A percentile compares a stretch with the other conserved stretches of the same genome.
These are phyloP conservation scores for Saccharomycopsis fibuligera DNA, from an alignment of 805 yeast species.

Conservation along the genomic window DNA sequence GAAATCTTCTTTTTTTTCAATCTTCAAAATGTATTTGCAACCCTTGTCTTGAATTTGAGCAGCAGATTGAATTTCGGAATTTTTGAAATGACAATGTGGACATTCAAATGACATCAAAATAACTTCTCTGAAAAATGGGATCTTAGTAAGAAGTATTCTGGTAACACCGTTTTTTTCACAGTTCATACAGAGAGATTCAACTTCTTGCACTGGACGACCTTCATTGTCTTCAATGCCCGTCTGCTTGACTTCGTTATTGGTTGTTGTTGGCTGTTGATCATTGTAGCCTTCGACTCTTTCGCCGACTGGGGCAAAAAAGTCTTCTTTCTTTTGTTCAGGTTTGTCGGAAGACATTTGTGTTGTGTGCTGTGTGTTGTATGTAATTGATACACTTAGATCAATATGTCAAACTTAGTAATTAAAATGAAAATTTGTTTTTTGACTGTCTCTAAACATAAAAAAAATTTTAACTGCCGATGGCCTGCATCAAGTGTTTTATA, in stretches of 20 bases:
- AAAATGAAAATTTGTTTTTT: no score
- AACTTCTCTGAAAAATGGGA: conserved; percentile 88
- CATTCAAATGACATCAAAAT: conserved; percentile 93
- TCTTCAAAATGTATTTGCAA: conserved; percentile 56
- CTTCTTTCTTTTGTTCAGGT: conserved; percentile 28
- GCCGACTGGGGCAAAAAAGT: conserved; percentile 54
- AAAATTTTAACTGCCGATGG: no score
- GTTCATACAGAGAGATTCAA: conserved; percentile 93
- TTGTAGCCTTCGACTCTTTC: conserved; percentile 45
- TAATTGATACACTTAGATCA: no score
- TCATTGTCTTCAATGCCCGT: conserved; percentile 79
- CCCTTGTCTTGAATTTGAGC: conserved; percentile 88
- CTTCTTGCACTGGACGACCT: conserved; percentile 93
- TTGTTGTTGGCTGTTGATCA: conserved; percentile 24
- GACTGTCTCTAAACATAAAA: no score
- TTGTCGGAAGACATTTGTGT: no score
- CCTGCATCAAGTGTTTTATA: no score
- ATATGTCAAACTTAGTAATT: no score
- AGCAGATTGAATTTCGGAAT: conserved; percentile 95
- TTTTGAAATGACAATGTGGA: conserved; percentile 88
- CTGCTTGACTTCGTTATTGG: conserved; percentile 38
- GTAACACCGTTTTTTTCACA: conserved; percentile 85
- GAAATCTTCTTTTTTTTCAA: conserved; percentile 67
- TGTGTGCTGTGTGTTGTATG: no score
- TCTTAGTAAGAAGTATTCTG: conserved; percentile 73